Evolutionary conservation across 169 alveolate species (phyloP).

Genomic region (Besnoitia besnoiti): DNA sequence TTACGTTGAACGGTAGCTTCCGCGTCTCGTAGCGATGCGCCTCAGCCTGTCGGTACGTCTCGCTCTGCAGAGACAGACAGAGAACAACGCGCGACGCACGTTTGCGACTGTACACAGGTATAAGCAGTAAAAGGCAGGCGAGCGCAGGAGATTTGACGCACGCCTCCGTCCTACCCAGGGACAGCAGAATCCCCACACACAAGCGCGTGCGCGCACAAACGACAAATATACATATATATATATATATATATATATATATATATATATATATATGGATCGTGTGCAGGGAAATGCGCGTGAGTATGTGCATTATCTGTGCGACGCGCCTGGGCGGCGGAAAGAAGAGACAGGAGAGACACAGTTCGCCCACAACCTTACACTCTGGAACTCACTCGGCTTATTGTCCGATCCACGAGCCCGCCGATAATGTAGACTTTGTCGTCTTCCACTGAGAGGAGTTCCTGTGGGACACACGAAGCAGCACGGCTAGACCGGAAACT

Average conservation of each 20-base stretch:
- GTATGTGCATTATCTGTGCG: background rate
- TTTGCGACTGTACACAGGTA: no score
- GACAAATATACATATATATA: no score
- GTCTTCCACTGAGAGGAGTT: conserved; percentile 47
- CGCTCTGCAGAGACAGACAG: background rate
- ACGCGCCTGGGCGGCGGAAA: background rate
- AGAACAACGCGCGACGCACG: background rate
- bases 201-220: no score
- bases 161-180: background rate
- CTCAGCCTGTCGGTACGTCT: conserved; percentile 12
- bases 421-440: conserved; percentile 59
- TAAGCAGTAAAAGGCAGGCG: no score
- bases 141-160: background rate
- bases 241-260: no score
- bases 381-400: conserved; percentile 7
- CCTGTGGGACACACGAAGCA: background rate
- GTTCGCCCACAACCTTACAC: no score
- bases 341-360: background rate
- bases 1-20: background rate
- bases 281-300: background rate
- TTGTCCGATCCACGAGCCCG: conserved; percentile 64
- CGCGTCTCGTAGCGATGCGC: background rate
- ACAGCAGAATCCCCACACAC: background rate
- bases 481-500: no score
- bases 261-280: background rate